These are phyloP conservation scores for Plasmodium gaboni DNA, from an alignment of 169 alveolate genomes.

Conservation along the genomic window DNA sequence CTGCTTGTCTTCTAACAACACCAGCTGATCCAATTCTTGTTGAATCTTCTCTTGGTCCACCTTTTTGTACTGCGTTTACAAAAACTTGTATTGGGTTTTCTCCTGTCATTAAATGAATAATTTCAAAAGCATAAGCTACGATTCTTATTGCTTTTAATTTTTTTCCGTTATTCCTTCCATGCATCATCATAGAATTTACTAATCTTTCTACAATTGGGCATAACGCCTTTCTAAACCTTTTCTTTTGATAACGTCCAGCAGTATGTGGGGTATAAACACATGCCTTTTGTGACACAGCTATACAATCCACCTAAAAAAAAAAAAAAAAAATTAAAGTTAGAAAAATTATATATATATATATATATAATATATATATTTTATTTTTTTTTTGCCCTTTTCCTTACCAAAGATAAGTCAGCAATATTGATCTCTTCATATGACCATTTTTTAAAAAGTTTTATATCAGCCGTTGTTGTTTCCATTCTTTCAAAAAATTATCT, in stretches of 20 bases:
- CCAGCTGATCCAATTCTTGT: slow-evolving; percentile 99
- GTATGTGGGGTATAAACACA: slow-evolving; percentile 98
- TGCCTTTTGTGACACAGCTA: slow-evolving; percentile 95
- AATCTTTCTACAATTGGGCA: slow-evolving; percentile 99
- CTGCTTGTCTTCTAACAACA: slow-evolving; percentile 99
- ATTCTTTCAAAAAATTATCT: slow-evolving; percentile 26
- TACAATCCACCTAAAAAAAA: slow-evolving; percentile 90
- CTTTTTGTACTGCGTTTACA: slow-evolving; percentile 97
- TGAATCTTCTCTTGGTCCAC: slow-evolving; percentile 99
- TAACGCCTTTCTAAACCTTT: slow-evolving; percentile 98
- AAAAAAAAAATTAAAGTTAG: slow-evolving; percentile 3
- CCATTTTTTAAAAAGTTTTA: slow-evolving; percentile 97
- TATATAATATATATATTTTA: background rate
- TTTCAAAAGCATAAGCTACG: slow-evolving; percentile 98
- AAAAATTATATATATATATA: background rate
- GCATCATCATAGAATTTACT: slow-evolving; percentile 93
- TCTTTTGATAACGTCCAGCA: slow-evolving; percentile 98
- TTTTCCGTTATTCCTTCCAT: slow-evolving; percentile 98
- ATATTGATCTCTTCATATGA: slow-evolving; percentile 96
- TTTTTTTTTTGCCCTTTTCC: slow-evolving; percentile 2
- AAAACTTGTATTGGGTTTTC: slow-evolving; percentile 98
- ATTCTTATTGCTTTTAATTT: slow-evolving; percentile 98
- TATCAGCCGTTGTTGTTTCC: slow-evolving; percentile 87
- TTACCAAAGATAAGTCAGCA: slow-evolving; percentile 95
- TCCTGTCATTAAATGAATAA: slow-evolving; percentile 97